Evolutionary conservation across 768 basidiomycete genomes (phyloP), one percentile per base, ranked within the genome.

Genomic region (Tephrocybe rancida): DNA sequence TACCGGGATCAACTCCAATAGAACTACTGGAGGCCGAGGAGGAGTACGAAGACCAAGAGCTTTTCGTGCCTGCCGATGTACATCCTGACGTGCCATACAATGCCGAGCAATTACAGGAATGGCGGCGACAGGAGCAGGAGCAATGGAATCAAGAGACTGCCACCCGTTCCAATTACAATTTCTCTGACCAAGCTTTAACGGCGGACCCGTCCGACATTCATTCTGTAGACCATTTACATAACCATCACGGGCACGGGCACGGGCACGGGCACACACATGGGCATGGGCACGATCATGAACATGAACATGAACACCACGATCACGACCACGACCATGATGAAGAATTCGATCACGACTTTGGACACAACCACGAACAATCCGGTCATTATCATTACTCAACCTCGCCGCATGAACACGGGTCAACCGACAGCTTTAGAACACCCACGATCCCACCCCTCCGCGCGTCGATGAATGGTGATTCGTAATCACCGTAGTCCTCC

Each of bases 31-130:
- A 81, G 51, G 63, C 69, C 42, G 67, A 66, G 24, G 72, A 77
- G 29, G 83, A 83, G 56, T 81, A 78, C 54, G 85, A 87, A 59
- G 81, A 83, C 41, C 84, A 84, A 55, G 76, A 83, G 38, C 72
- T 90, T 25, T 91, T 91, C 61, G 85, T 90, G 22, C 91, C 90
- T 24, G 88, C 87, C 22, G 86, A 89, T 54, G 64, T 72, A 38
- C 69, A 69, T 56, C 47, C 63, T 39, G 64, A 68, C n/a, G n/a
- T 56, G 11, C 63, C 61, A 25, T 64, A 68, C 26, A 59, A 49
- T 47, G 56, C 65, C 1, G 56, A 62, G 19, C 68, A 67, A 38
- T 45, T 70, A 10, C 60, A 62, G 27, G 65, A 70, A 44, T 70
- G 67, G 69, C 59, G 65, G 30, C 60, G 58, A 30, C 67, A 70